These are phyloP conservation scores for Huntiella moniliformis DNA, from an alignment of 2,329 filamentous ascomycete species.

Conservation along the genomic window DNA sequence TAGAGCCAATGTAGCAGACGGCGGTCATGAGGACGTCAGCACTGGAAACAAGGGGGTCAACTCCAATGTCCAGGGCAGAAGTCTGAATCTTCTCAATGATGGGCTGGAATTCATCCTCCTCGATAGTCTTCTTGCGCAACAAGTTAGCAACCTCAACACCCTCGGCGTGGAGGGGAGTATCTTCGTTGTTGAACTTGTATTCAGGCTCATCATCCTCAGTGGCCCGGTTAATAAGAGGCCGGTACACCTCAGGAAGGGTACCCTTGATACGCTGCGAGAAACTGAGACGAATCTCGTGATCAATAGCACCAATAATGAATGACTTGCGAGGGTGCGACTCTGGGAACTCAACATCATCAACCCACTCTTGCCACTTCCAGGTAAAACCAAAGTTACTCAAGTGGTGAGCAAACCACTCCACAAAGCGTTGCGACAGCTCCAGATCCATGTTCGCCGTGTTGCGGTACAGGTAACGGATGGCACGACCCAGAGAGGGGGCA, in stretches of 20 bases:
- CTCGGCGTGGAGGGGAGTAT: constrained; percentile 63
- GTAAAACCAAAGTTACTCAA: constrained; percentile 98
- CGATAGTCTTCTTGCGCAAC: constrained; percentile 57
- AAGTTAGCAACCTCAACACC: constrained; percentile 66
- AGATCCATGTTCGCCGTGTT: constrained; percentile 69
- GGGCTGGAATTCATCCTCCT: constrained; percentile 71
- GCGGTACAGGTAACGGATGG: constrained; percentile 79
- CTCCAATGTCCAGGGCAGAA: constrained; percentile 48
- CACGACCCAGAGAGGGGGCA: constrained; percentile 78
- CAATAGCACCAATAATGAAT: constrained; percentile 75
- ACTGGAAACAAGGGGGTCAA: constrained; percentile 68
- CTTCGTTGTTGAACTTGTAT: constrained; percentile 72
- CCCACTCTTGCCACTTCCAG: constrained; percentile 98
- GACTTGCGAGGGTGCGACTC: constrained; percentile 74
- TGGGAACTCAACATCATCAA: constrained; percentile 62
- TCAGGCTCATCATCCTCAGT: constrained; percentile 93
- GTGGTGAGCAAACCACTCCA: constrained; percentile 97
- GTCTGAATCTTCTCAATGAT: constrained; percentile 65
- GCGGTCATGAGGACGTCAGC: constrained; percentile 88
- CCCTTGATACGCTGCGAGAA: constrained; percentile 94
- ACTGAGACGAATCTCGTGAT: constrained; percentile 91
- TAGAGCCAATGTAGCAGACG: constrained; percentile 83
- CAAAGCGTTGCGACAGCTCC: constrained; percentile 68
- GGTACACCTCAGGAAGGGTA: constrained; percentile 71
- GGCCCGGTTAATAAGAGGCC: constrained; percentile 59